Base-by-base conservation (phyloP, 768 basidiomycete species). In the Clavulina sp. region DNA sequence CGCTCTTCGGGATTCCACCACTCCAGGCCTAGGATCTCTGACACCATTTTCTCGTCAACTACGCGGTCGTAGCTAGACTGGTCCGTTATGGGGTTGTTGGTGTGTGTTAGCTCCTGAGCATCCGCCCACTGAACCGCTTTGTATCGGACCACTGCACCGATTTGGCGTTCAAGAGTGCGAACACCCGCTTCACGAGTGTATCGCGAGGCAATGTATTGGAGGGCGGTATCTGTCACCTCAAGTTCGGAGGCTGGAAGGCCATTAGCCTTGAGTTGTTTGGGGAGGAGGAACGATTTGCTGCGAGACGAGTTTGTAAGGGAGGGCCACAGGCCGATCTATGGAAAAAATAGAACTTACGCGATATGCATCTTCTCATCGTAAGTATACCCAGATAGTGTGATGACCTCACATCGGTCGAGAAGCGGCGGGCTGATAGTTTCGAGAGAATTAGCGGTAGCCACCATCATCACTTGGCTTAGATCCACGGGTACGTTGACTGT, bases 141-240 rank as follows among this genome's bases (percentile, higher is more conserved):
- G 57, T 73, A 81, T 30, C 91, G 69, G n/a, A 83, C 83, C n/a
- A 96, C 80, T 23, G 80, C 73, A 2, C 86, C 88, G 38, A 96
- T 78, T 2, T 84, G 77, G 9, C 91, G 76, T 60, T 95, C 91
- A 16, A 93, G 73, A 41, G 77, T 79, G 32, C 92, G 77, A n/a
- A 96, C 91, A 31, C 92, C 92, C 0, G 89, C 87, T 64, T 96
- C 91, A 4, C 85, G 72, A 1, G 91, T 92, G 59, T 88, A 92
- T 21, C 78, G 71, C 1, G 80, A 83, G 19, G 81, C 78, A 47
- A 93, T 73, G 48, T 76, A 73, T 51, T 80, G 65, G 29, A 93
- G 63, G 0, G 81, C 79, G 6, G 77, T 75, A 49, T 87, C 80
- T 0, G 77, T 77, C 40, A 95, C 66, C 21, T 67, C 63, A 26